Evolutionary conservation across 192 early-diverging fungal species (phyloP).

Genomic region (Gorgonomyces haynaldii): DNA sequence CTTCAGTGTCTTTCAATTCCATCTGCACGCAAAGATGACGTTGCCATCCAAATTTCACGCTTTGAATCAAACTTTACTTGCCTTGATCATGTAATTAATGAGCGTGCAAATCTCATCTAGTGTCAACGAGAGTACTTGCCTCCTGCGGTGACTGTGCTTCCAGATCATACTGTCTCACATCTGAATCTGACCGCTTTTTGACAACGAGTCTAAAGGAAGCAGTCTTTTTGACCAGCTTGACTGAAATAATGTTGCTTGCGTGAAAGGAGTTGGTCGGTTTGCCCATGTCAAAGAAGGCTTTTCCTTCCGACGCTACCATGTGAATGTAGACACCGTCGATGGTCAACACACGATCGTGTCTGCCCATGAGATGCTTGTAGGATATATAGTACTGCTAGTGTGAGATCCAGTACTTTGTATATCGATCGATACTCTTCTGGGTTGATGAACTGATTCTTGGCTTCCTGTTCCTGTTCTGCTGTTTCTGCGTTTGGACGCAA

Average conservation of each 20-base stretch:
- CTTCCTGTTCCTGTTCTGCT: conserved; percentile 6
- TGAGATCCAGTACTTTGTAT: conserved; percentile 28
- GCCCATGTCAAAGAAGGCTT: conserved; percentile 66
- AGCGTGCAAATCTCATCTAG: too few relatives aligned
- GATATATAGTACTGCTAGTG: conserved; percentile 68
- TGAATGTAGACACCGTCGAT: conserved; percentile 92
- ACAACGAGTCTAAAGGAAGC: too few relatives aligned
- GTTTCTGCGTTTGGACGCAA: conserved; percentile 45
- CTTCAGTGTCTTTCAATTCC: too few relatives aligned
- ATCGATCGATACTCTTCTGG: conserved; percentile 37
- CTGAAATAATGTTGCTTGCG: too few relatives aligned
- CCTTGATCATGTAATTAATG: too few relatives aligned
- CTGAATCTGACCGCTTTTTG: too few relatives aligned
- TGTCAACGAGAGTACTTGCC: too few relatives aligned
- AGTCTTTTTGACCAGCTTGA: too few relatives aligned
- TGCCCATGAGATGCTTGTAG: conserved; percentile 78
- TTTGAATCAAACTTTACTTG: too few relatives aligned
- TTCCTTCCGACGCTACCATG: conserved; percentile 71
- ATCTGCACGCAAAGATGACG: too few relatives aligned
- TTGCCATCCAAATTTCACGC: too few relatives aligned
- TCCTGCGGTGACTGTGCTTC: neutral
- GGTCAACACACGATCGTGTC: conserved; percentile 72
- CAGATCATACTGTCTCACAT: neutral
- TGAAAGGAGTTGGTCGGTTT: too few relatives aligned
- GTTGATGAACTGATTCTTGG: conserved; percentile 22